Percentiles rank a stretch among this genome's conserved stretches.
phyloP scores from a whole-genome alignment of 495 filamentous ascomycete genomes.

The Echria macrotheca region DNA sequence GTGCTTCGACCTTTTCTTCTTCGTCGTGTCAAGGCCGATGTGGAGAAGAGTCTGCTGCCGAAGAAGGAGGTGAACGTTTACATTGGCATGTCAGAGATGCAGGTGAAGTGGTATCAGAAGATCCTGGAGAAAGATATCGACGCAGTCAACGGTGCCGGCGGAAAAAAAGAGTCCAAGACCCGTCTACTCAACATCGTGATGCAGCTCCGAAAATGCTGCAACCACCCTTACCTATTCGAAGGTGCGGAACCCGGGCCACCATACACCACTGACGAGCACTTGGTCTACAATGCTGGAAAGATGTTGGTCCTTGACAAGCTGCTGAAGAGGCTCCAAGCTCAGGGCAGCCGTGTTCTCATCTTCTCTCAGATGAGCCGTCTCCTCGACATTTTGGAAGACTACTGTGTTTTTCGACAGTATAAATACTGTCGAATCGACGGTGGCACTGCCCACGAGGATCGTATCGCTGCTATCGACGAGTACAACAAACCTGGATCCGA shows the following conservation, averaged over 20 bases:
- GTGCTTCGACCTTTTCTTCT: constrained; percentile 92
- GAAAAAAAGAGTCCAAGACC: constrained; percentile 98
- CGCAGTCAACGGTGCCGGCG: constrained; percentile 93
- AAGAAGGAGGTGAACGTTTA: constrained; percentile 98
- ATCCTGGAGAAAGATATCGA: constrained; percentile 99
- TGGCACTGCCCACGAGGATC: constrained; percentile 94
- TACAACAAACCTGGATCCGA: constrained; percentile 95
- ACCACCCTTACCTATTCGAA: constrained; percentile 98
- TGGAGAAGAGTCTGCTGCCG: constrained; percentile 94
- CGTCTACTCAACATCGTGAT: constrained; percentile 99
- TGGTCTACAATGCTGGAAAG: constrained; percentile 90
- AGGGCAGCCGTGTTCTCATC: constrained; percentile 90
- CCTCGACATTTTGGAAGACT: constrained; percentile 95
- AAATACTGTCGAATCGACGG: constrained; percentile 98
- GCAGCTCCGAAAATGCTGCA: constrained; percentile 99
- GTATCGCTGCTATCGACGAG: constrained; percentile 95
- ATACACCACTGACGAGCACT: constrained; percentile 96
- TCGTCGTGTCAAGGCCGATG: constrained; percentile 94
- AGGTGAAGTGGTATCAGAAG: constrained; percentile 98
- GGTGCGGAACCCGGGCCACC: constrained; percentile 96
- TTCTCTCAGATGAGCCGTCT: constrained; percentile 99
- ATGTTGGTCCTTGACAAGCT: constrained; percentile 97
- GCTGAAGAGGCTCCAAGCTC: constrained; percentile 70
- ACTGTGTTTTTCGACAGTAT: constrained; percentile 90
- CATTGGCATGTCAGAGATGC: constrained; percentile 98